These are phyloP conservation scores for Suhomyces prunicola DNA, from an alignment of 805 yeast genomes.

Conservation along the genomic window DNA sequence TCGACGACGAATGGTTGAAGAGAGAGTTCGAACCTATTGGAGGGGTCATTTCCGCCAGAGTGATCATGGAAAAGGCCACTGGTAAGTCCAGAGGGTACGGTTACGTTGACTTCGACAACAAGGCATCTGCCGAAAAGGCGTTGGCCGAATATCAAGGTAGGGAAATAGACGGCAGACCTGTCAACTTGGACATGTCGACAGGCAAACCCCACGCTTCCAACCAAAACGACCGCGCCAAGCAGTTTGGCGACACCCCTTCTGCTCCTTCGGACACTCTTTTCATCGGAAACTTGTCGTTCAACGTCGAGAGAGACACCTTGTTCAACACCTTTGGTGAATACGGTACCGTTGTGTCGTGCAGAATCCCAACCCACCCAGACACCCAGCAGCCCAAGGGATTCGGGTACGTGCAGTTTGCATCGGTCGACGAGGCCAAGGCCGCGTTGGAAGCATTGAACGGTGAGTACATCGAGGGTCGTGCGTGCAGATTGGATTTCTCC, in stretches of 20 bases:
- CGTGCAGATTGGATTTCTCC: conserved; percentile 92
- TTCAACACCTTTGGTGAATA: conserved; percentile 68
- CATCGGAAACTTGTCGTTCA: conserved; percentile 93
- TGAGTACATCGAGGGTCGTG: conserved; percentile 83
- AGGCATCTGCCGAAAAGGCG: conserved; percentile 82
- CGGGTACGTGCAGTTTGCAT: conserved; percentile 91
- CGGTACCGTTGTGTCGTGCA: conserved; percentile 83
- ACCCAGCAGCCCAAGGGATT: conserved; percentile 99
- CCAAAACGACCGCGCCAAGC: conserved; percentile 74
- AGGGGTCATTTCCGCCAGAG: conserved; percentile 86
- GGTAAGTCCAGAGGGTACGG: conserved; percentile 97
- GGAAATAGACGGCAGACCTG: conserved; percentile 96
- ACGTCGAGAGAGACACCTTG: conserved; percentile 76
- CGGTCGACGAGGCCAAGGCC: conserved; percentile 84
- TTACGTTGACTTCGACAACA: conserved; percentile 87
- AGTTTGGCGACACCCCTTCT: conserved; percentile 86
- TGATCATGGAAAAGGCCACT: conserved; percentile 86
- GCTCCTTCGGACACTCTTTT: conserved; percentile 94
- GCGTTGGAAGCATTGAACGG: conserved; percentile 89
- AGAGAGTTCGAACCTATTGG: conserved; percentile 79
- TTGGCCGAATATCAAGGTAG: conserved; percentile 80
- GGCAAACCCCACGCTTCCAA: conserved; percentile 68
- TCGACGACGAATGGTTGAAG: conserved; percentile 92
- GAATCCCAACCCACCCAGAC: conserved; percentile 98
- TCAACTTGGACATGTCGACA: conserved; percentile 89